Conservation (phyloP, 345 rosid genomes). For the Clarkia xantiana region DNA sequence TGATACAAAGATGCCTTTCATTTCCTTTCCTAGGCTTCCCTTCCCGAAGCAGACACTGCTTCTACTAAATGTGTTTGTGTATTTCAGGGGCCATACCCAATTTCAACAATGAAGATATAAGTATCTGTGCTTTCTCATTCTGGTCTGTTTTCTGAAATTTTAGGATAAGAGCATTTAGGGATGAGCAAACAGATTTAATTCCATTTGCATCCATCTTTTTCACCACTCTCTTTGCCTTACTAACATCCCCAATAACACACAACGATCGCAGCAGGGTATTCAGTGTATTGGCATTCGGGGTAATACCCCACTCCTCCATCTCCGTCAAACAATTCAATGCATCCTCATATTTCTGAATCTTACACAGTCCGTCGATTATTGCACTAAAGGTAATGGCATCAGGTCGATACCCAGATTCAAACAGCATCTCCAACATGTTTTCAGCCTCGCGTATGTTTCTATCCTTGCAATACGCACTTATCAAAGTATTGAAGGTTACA, state of each 20-base stretch:
- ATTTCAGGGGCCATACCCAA: conserved; percentile 37
- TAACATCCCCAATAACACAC: conserved; percentile 38
- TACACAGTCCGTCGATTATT: conserved; percentile 66
- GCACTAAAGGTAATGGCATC: conserved; percentile 70
- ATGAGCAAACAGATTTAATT: conserved; percentile 39
- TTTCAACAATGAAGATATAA: conserved; percentile 33
- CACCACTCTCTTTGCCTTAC: conserved; percentile 37
- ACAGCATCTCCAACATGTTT: conserved; percentile 32
- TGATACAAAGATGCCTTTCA: no score
- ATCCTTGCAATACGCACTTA: conserved; percentile 38
- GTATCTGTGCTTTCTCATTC: conserved; percentile 43
- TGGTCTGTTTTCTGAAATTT: conserved; percentile 43
- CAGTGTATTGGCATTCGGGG: conserved; percentile 58
- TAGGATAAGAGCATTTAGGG: conserved; percentile 54
- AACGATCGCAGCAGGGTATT: conserved; percentile 48
- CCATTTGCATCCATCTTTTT: conserved; percentile 49
- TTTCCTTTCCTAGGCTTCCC: no score
- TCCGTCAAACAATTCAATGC: conserved; percentile 74
- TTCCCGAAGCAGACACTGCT: no score
- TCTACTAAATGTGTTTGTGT: no score
- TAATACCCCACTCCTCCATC: conserved; percentile 71
- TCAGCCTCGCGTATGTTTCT: conserved; percentile 33
- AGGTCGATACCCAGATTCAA: conserved; percentile 46
- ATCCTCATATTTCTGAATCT: conserved; percentile 41
- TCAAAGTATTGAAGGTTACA: conserved; percentile 70